A percentile compares a stretch with the other conserved stretches of the same genome.
Conservation (phyloP, 257 asterid genomes). For the Solanum habrochaites region DNA sequence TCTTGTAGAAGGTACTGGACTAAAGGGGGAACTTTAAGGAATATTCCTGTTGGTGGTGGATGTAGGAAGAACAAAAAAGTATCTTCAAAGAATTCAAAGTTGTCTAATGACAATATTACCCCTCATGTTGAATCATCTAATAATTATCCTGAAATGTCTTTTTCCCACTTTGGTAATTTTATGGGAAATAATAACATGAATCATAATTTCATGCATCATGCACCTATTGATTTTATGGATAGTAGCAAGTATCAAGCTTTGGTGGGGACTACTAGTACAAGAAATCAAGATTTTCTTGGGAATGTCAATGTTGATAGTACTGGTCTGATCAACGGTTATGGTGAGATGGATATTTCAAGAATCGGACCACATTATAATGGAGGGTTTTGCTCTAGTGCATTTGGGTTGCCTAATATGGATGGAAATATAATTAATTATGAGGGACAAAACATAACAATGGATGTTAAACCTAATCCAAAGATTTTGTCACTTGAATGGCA, state of each 20-base stretch:
- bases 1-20: conserved; percentile 96
- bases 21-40: conserved; percentile 86
- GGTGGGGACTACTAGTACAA: conserved; percentile 7
- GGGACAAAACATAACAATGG: not conserved
- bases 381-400: conserved; percentile 20
- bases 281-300: conserved; percentile 23
- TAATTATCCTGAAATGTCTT: conserved; percentile 23
- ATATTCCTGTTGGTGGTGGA: conserved; percentile 95
- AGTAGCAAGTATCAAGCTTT: conserved; percentile 37
- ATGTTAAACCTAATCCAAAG: conserved; percentile 55
- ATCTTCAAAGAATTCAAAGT: conserved; percentile 33
- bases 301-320: conserved; percentile 1
- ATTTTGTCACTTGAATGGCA: conserved; percentile 70
- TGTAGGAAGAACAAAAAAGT: conserved; percentile 73
- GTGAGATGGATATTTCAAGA: not conserved
- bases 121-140: conserved; percentile 3
- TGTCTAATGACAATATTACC: not conserved
- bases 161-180: conserved; percentile 15
- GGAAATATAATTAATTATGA: not conserved
- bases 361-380: not conserved
- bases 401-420: conserved; percentile 21
- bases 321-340: conserved; percentile 6
- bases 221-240: conserved; percentile 55
- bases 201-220: conserved; percentile 10
- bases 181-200: not conserved